Base-by-base conservation (phyloP, 2,329 filamentous ascomycete genomes). In the Epichloe bromicola region DNA sequence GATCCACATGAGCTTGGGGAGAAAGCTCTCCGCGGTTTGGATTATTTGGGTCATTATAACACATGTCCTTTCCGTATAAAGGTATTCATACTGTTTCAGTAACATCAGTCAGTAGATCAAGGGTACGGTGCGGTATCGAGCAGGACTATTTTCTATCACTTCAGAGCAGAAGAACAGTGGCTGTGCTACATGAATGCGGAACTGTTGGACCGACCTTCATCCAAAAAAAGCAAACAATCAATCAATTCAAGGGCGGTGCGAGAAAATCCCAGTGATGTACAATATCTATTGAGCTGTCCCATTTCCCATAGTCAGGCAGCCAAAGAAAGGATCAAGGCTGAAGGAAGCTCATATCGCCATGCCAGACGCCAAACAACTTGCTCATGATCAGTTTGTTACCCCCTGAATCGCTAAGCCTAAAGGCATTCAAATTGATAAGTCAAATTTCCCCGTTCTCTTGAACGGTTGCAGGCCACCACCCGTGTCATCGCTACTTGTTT, bases 341-440 rank as follows among this genome's bases (percentile, higher is more conserved):
- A 53, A 56, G 23, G 34, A 61, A 53, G 57, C 55, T 54, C 63
- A 60, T 52, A 56, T 61, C 56, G 45, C 61, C 56, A 48, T 60
- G 53, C 62, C 60, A 56, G 57, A 62, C 63, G 63, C 61, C 62
- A 55, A 59, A 53, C 36, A 56, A 58, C 56, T 56, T 57, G 58
- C 53, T 55, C 56, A 56, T 56, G 56, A 61, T 19, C 46, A 50
- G 43, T 46, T 33, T 38, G 33, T 47, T 33, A 47, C 48, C 40
- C 17, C 17, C 39, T 39, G 39, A 20, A 20, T 20, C 34, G 47
- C 48, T 23, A 40, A 40, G 44, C 43, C 39, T 44, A 39, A 46
- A 37, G 19, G 23, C 17, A 20, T 20, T 40, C 40, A 43, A 40
- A 41, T 47, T 2, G n/a, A 45, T 36, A 23, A 34, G 38, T 17